Conservation (phyloP, 495 filamentous ascomycete genomes). For the Choiromyces venosus region DNA sequence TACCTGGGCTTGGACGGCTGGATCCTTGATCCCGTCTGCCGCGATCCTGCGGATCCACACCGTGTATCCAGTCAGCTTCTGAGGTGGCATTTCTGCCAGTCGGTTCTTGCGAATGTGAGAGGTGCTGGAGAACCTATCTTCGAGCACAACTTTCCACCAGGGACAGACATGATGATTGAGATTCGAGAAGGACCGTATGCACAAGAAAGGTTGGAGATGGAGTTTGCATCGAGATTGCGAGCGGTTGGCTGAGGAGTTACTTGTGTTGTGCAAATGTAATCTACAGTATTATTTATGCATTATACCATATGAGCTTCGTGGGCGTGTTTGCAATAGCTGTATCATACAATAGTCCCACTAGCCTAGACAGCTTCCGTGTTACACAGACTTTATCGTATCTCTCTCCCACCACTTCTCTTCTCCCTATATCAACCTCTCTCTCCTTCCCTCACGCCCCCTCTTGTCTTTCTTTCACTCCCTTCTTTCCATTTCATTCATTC, state of each 20-base stretch:
- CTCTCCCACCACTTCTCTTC: no score
- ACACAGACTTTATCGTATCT: no score
- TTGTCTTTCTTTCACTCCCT: not conserved
- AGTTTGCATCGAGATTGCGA: no score
- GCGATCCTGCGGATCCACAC: slow-evolving; percentile 33
- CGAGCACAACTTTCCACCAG: slow-evolving; percentile 39
- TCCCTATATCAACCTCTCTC: no score
- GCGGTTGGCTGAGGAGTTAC: no score
- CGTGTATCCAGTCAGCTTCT: slow-evolving; percentile 35
- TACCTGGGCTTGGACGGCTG: no score
- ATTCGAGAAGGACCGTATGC: slow-evolving; percentile 26
- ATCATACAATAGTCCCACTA: no score
- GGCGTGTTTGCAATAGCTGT: no score
- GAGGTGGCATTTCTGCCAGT: slow-evolving; percentile 40
- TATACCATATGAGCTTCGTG: not conserved
- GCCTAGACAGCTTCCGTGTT: no score
- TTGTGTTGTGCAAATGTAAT: no score
- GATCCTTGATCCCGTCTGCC: slow-evolving; percentile 35
- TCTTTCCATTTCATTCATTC: no score
- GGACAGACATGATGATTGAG: slow-evolving; percentile 34
- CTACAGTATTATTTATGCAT: no score
- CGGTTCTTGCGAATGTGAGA: slow-evolving; percentile 40
- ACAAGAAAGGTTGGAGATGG: slow-evolving; percentile 36
- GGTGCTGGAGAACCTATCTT: slow-evolving; percentile 42
- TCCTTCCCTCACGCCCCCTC: not conserved